These are phyloP conservation scores for Reticulascus tulasneorum DNA, from an alignment of 2,329 filamentous ascomycete species.

Conservation along the genomic window DNA sequence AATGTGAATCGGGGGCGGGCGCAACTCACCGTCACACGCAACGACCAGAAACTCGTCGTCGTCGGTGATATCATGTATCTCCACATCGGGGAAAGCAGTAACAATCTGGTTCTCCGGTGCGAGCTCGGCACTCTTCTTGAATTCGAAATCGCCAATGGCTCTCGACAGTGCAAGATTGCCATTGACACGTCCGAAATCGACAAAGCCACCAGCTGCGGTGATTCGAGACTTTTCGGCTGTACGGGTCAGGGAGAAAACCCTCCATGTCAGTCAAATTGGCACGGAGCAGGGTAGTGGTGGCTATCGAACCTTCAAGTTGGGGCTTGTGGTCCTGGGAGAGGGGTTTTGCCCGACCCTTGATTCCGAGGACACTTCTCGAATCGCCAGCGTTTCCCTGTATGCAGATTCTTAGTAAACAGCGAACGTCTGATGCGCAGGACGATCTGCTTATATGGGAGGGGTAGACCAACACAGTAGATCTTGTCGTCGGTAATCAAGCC, in stretches of 20 bases:
- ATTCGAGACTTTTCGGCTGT: conserved; percentile 93
- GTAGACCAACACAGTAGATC: conserved; percentile 81
- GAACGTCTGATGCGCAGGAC: conserved; percentile 19
- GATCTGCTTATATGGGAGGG: neutral
- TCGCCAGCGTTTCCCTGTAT: conserved; percentile 93
- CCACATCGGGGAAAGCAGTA: conserved; percentile 92
- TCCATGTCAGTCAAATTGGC: neutral
- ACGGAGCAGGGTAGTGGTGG: neutral
- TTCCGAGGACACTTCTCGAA: conserved; percentile 88
- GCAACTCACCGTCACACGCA: conserved; percentile 77
- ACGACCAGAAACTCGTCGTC: conserved; percentile 96
- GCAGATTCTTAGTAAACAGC: conserved; percentile 8
- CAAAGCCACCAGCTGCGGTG: conserved; percentile 90
- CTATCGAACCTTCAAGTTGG: conserved; percentile 92
- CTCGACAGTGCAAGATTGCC: conserved; percentile 95
- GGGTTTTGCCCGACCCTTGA: conserved; percentile 95
- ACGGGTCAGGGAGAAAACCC: conserved; percentile 12
- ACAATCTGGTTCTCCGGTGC: conserved; percentile 98
- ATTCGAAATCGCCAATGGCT: conserved; percentile 98
- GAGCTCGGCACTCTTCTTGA: conserved; percentile 98
- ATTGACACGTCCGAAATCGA: conserved; percentile 97
- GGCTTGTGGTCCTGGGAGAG: conserved; percentile 99
- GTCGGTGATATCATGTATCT: conserved; percentile 81
- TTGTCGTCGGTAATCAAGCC: conserved; percentile 84
- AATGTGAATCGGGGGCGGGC: neutral